Percentiles rank a stretch among this genome's conserved stretches.
These are phyloP conservation scores for Fusarium napiforme DNA, from an alignment of 2,329 filamentous ascomycete genomes.

Conservation along the genomic window DNA sequence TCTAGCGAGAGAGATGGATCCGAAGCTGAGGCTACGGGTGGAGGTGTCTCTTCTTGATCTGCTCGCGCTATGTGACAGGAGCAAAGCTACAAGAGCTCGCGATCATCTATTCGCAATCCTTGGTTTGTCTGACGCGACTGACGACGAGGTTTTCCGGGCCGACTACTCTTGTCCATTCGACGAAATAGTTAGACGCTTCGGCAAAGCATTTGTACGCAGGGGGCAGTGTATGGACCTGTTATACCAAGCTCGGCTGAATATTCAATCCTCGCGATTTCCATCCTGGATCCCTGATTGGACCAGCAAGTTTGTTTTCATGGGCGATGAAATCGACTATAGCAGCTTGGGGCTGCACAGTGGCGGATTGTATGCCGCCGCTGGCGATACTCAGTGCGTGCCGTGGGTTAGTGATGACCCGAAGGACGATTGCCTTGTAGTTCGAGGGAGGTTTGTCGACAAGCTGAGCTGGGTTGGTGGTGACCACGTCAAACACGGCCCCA, in stretches of 20 bases:
- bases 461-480: neutral
- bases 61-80: neutral
- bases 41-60: neutral
- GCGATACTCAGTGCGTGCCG: neutral
- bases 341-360: neutral
- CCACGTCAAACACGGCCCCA: neutral
- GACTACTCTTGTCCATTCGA: neutral
- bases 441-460: neutral
- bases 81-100: neutral
- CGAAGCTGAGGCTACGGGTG: neutral
- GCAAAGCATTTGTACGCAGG: neutral
- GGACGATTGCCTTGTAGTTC: neutral
- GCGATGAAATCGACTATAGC: fast-evolving
- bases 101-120: neutral
- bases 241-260: neutral
- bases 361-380: neutral
- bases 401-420: neutral
- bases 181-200: neutral
- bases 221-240: neutral
- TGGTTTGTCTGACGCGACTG: fast-evolving
- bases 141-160: fast-evolving
- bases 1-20: neutral
- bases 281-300: neutral
- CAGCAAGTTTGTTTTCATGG: neutral
- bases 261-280: neutral